A percentile compares a stretch with the other conserved stretches of the same genome.
These are phyloP conservation scores for Phaeotremella skinneri DNA, from an alignment of 768 basidiomycete species.

Conservation along the genomic window DNA sequence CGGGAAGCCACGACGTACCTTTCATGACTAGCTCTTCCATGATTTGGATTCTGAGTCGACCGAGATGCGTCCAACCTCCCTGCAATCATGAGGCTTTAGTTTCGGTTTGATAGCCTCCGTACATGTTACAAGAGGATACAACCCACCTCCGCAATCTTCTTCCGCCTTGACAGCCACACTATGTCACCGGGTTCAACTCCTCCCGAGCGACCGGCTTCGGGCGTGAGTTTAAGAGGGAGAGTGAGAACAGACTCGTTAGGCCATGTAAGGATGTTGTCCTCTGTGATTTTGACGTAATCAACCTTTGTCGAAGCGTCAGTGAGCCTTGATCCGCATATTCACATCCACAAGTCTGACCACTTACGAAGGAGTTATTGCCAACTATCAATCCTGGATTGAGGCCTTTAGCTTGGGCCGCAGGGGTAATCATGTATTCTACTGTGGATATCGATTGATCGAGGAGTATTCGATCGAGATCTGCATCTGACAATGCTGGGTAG, in stretches of 20 bases:
- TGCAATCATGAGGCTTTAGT: too few species aligned
- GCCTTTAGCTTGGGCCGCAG: conserved; percentile 31
- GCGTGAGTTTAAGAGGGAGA: conserved; percentile 29
- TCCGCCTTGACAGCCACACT: conserved; percentile 49
- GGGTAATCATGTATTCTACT: conserved; percentile 49
- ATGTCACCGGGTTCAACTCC: conserved; percentile 48
- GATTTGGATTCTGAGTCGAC: conserved; percentile 64
- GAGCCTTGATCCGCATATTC: not conserved
- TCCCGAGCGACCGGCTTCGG: conserved; percentile 34
- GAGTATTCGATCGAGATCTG: conserved; percentile 44
- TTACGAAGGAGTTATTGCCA: conserved; percentile 30
- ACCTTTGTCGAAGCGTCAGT: conserved; percentile 23
- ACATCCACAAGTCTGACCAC: conserved; percentile 7
- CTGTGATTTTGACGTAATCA: conserved; percentile 45
- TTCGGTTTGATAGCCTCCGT: conserved; percentile 8
- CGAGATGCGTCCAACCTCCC: conserved; percentile 84
- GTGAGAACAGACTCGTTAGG: conserved; percentile 38
- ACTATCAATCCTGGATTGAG: conserved; percentile 29
- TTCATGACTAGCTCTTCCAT: conserved; percentile 65
- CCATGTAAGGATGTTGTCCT: conserved; percentile 43
- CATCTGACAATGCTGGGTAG: conserved; percentile 49
- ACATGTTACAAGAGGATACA: not conserved
- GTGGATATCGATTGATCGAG: conserved; percentile 45
- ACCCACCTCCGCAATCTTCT: conserved; percentile 49
- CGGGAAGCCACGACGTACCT: conserved; percentile 55